phyloP scores from a whole-genome alignment of 805 yeast species.

The Pichia eremophila region DNA sequence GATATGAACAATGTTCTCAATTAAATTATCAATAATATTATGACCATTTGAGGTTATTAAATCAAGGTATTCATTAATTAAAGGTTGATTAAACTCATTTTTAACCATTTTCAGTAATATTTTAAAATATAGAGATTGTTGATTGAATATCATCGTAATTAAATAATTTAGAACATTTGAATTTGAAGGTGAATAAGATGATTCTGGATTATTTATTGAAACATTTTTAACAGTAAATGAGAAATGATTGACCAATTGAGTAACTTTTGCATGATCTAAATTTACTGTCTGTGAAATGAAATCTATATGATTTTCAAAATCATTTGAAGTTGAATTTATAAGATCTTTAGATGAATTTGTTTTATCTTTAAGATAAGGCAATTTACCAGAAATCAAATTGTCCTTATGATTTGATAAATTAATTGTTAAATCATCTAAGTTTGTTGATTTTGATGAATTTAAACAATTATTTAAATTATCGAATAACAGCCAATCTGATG shows the following conservation, averaged over 20 bases:
- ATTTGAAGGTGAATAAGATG: not conserved
- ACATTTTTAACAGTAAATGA: not conserved
- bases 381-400: not conserved
- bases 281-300: not conserved
- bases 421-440: too few relatives aligned
- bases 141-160: not conserved
- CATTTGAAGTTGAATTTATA: not conserved
- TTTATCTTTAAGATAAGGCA: not conserved
- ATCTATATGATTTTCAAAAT: not conserved
- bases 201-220: not conserved
- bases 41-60: slow-evolving; percentile 3
- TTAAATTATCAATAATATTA: slow-evolving; percentile 26
- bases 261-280: not conserved
- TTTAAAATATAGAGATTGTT: slow-evolving; percentile 1
- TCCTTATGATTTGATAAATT: too few relatives aligned
- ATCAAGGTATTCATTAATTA: too few relatives aligned
- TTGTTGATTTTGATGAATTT: too few relatives aligned
- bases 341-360: not conserved
- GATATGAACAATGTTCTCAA: slow-evolving; percentile 10
- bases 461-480: too few relatives aligned
- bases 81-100: not conserved
- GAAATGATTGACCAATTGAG: not conserved
- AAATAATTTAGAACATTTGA: not conserved
- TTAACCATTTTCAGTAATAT: not conserved
- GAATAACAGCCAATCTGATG: too few relatives aligned